These are phyloP conservation scores for Auricularia auricula-judae DNA, from an alignment of 768 basidiomycete species.

Conservation along the genomic window DNA sequence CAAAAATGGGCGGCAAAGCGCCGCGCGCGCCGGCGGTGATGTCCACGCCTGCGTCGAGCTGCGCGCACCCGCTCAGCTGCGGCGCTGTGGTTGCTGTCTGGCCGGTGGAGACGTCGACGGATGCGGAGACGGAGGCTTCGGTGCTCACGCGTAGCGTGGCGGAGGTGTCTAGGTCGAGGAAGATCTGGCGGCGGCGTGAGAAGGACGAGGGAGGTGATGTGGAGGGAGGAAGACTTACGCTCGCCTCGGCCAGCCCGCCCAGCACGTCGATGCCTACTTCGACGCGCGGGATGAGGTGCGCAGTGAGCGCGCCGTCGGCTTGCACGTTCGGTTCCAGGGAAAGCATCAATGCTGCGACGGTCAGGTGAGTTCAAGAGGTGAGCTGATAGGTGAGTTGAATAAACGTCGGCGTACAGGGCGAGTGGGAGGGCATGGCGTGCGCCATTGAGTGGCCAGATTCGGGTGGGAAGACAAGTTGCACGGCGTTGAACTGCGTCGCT, in stretches of 20 bases:
- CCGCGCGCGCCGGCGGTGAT: constrained; percentile 31
- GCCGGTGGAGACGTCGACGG: neutral
- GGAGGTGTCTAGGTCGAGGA: constrained; percentile 18
- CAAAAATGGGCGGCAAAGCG: constrained; percentile 30
- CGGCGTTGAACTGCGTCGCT: neutral
- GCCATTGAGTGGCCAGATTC: neutral
- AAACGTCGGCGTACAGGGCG: constrained; percentile 27
- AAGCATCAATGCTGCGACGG: too few relatives aligned
- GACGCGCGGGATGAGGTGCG: constrained; percentile 36
- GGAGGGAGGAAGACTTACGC: neutral
- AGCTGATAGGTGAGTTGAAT: too few relatives aligned
- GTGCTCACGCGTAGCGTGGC: constrained; percentile 18
- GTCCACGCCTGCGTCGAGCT: constrained; percentile 21
- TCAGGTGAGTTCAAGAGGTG: too few relatives aligned
- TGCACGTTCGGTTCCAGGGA: constrained; percentile 27
- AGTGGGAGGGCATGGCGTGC: neutral
- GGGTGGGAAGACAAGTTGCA: constrained; percentile 4
- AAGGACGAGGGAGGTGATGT: constrained; percentile 18
- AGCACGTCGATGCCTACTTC: constrained; percentile 36
- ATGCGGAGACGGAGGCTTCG: constrained; percentile 7
- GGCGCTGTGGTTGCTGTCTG: constrained; percentile 13
- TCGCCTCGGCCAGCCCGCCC: constrained; percentile 22
- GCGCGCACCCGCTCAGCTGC: constrained; percentile 28
- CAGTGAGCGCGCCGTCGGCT: constrained; percentile 30
- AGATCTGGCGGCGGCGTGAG: constrained; percentile 7